Base-by-base conservation (phyloP, 805 yeast species). In the Nakazawaea anatomiae region DNA sequence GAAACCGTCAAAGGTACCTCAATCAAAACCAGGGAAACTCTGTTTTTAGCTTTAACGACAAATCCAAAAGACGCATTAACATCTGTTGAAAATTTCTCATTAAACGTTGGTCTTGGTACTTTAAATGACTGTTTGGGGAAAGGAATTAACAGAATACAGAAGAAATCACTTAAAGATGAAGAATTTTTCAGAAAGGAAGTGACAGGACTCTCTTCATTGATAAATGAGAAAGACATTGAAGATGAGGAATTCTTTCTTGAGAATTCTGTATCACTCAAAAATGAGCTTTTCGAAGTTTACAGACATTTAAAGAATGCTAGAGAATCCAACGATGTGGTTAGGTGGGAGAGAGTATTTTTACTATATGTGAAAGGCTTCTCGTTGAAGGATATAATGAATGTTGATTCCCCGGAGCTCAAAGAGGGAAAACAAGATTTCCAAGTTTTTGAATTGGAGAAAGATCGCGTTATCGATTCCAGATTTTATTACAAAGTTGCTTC, bases 101-200 rank as follows among this genome's bases (percentile, higher is more conserved):
- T 84, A 39, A 79, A 83, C 53, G 79, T 82, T 36, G 95, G 94
- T 5, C 67, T 78, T 38, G 87, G 88, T 58, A 79, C 77, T 47
- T 71, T 88, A 52, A 77, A 80, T 53, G 90, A 87, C 57, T 80
- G 87, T 10, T 62, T 88, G 31, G 91, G 91, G 30, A 85, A 82
- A 59, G 78, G 84, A 39, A 69, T 82, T 32, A 58, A 59, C 39
- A 45, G 43, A 10, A 48, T 46, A 2, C 55, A 50, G 12, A 52
- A 53, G 40, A 49, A 52, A 30, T 38, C 47, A 34, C 40, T 57
- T 50, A 55, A 48, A 48, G 45, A 51, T 51, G 39, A 58, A 51
- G 25, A 47, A 51, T 48, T 48, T 56, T 39, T 54, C 47, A 42
- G 48, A 8, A 57, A 54, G 29, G 57, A 59, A 40, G 59, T 67